Base-by-base conservation (phyloP, 441 rosid genomes). In the Mallotus japonicus region DNA sequence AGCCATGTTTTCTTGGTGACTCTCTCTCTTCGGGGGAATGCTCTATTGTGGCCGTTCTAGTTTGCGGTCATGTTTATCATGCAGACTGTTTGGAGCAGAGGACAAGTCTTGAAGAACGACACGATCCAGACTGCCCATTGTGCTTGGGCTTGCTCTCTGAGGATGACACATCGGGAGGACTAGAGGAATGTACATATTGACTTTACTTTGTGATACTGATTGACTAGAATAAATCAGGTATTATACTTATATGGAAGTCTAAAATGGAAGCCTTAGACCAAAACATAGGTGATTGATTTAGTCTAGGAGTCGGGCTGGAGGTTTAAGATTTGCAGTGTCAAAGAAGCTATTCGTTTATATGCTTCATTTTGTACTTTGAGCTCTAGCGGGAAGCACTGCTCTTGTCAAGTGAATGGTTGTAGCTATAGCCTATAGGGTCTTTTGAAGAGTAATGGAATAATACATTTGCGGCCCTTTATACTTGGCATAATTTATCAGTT, bases 51-150 rank as follows among this genome's bases (percentile, higher is more conserved):
- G 91, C 90, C 42, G 87, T 89, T 79, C 73, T 87, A 73, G 90
- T 83, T 11, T 89, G 93, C 19, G 90, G 93, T 19, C 91, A 89
- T 77, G 80, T 79, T 57, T 89, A 85, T 74, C 93, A 89, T 74
- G 87, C 88, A 14, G 90, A 85, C 55, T 89, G 93, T 75, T 73
- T 87, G 81, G 91, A 89, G 76, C 79, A 78, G 71, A 85, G 75
- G 75, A 85, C 93, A 32, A 50, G 80, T 3, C 3, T 55, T 12
- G 87, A 85, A 71, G 84, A 86, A 40, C 81, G 65, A 70, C 63
- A 69, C 0, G 93, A 89, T 58, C 93, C 93, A 3, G 81, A 81
- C 0, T 89, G 93, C 34, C 89, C 84, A 0, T 46, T 78, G 57
- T 89, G 93, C 79, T 67, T 13, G 20, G 81, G 84, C 70, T 70